phyloP scores from a whole-genome alignment of 192 early-diverging fungal species.

The Cetraspora pellucida region DNA sequence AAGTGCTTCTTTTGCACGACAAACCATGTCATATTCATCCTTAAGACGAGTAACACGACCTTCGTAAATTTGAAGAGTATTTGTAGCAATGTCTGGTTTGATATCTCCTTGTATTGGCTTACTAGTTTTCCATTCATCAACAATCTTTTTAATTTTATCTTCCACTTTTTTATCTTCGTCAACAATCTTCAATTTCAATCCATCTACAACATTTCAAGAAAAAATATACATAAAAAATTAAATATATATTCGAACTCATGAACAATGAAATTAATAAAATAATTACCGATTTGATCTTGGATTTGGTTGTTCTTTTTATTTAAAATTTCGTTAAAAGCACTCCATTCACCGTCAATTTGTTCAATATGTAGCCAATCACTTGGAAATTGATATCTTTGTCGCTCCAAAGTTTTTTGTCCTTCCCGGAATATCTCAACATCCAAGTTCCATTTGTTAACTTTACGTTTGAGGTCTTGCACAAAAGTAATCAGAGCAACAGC shows the following conservation, averaged over 20 bases:
- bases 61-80: constrained; percentile 83
- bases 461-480: constrained; percentile 91
- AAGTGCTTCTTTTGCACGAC: constrained; percentile 91
- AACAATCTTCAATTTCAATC: constrained; percentile 92
- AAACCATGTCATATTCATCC: constrained; percentile 85
- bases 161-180: constrained; percentile 89
- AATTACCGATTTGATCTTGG: constrained; percentile 86
- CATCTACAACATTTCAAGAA: constrained; percentile 52
- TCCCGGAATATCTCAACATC: constrained; percentile 89
- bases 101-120: constrained; percentile 96
- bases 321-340: constrained; percentile 93
- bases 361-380: constrained; percentile 94
- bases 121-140: constrained; percentile 89
- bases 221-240: constrained; percentile 21
- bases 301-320: constrained; percentile 88
- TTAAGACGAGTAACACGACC: constrained; percentile 75
- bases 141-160: constrained; percentile 77
- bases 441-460: constrained; percentile 72
- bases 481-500: constrained; percentile 94
- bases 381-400: constrained; percentile 94
- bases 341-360: constrained; percentile 97
- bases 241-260: too few relatives aligned
- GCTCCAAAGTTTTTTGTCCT: constrained; percentile 90
- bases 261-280: background rate
- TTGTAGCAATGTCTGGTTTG: constrained; percentile 81